phyloP scores from a whole-genome alignment of 2,329 filamentous ascomycete species.

The Colletotrichum australisinense region DNA sequence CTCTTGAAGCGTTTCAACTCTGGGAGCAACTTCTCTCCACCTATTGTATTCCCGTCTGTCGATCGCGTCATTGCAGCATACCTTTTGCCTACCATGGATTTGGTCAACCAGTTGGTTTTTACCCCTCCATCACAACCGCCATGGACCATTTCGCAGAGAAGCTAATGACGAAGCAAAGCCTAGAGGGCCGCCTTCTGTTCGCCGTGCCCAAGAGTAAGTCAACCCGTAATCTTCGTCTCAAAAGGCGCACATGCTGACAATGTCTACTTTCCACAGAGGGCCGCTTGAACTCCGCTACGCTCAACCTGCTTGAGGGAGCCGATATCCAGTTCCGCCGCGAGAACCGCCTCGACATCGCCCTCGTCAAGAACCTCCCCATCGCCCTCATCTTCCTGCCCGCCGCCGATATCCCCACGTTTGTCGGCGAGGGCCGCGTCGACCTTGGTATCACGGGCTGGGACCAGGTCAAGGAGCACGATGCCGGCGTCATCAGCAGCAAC shows the following conservation, averaged over 20 bases:
- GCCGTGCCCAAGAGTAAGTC: conserved; percentile 97
- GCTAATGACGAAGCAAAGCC: conserved; percentile 59
- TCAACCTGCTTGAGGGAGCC: conserved; percentile 91
- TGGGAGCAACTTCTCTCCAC: neutral
- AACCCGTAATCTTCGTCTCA: conserved; percentile 4
- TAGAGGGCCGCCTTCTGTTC: conserved; percentile 93
- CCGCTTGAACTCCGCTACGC: conserved; percentile 85
- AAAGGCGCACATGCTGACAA: conserved; percentile 37
- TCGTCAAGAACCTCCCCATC: conserved; percentile 96
- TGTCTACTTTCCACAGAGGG: conserved; percentile 73
- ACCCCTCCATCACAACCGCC: conserved; percentile 15
- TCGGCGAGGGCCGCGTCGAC: conserved; percentile 93
- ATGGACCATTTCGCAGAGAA: conserved; percentile 32
- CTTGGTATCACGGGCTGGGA: conserved; percentile 95
- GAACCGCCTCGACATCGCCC: conserved; percentile 94
- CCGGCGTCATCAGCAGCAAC: conserved; percentile 63
- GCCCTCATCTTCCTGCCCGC: conserved; percentile 97
- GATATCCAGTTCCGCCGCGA: conserved; percentile 98
- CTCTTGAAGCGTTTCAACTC: neutral
- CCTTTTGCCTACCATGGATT: conserved; percentile 55
- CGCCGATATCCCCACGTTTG: conserved; percentile 96
- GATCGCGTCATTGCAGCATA: conserved; percentile 9
- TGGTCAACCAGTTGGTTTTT: conserved; percentile 62
- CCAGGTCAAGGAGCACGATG: conserved; percentile 91
- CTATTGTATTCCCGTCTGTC: neutral